Evolutionary conservation across 495 filamentous ascomycete genomes (phyloP).

Genomic region (Penicillium longicatenatum): DNA sequence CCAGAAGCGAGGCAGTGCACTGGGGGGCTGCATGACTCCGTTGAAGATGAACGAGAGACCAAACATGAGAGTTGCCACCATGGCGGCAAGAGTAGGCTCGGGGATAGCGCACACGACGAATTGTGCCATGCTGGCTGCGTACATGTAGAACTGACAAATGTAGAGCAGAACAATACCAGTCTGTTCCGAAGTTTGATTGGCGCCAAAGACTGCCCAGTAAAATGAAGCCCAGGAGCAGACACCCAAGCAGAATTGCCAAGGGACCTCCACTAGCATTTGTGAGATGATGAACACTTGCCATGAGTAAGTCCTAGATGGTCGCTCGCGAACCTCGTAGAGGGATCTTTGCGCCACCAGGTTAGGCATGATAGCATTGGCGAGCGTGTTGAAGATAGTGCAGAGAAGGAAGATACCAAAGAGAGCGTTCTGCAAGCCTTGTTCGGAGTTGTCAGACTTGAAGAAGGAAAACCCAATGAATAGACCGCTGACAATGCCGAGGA

Average conservation of each 20-base stretch:
- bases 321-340: constrained; percentile 54
- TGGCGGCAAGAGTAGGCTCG: constrained; percentile 54
- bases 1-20: constrained; percentile 66
- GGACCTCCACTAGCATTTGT: constrained; percentile 52
- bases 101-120: constrained; percentile 56
- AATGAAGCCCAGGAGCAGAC: constrained; percentile 48
- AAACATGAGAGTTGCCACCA: constrained; percentile 56
- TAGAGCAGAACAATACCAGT: constrained; percentile 55
- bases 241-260: constrained; percentile 47
- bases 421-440: constrained; percentile 80
- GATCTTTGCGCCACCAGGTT: constrained; percentile 49
- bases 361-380: constrained; percentile 61
- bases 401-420: constrained; percentile 84
- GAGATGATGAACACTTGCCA: constrained; percentile 55
- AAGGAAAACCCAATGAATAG: constrained; percentile 91
- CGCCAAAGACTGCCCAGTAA: constrained; percentile 49
- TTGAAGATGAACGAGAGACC: constrained; percentile 57
- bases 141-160: constrained; percentile 51
- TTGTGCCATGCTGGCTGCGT: constrained; percentile 48
- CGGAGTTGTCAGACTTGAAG: constrained; percentile 52
- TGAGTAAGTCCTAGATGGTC: constrained; percentile 50
- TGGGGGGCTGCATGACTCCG: constrained; percentile 61
- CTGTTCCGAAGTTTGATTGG: constrained; percentile 39
- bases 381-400: constrained; percentile 68
- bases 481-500: constrained; percentile 49